These are phyloP conservation scores for Neurospora tetrasperma DNA, from an alignment of 495 filamentous ascomycete genomes.

Conservation along the genomic window DNA sequence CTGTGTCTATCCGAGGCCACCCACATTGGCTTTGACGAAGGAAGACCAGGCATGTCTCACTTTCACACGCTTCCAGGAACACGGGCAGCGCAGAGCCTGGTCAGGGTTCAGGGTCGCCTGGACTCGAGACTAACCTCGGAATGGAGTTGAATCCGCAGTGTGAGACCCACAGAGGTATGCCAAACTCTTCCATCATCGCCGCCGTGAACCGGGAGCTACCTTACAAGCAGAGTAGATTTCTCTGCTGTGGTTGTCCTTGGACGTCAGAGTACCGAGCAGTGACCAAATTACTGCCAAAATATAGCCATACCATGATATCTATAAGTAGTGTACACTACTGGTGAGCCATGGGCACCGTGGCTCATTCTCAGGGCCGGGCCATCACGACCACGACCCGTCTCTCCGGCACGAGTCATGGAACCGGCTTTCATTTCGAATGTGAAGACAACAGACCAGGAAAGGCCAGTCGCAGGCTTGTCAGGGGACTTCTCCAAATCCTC, in stretches of 20 bases:
- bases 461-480: background rate
- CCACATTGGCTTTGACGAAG: background rate
- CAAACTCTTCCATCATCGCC: background rate
- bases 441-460: background rate
- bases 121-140: background rate
- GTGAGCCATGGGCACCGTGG: background rate
- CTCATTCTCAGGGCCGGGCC: background rate
- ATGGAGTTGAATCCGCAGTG: background rate
- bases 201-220: background rate
- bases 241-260: background rate
- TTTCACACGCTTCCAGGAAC: background rate
- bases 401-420: background rate
- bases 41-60: background rate
- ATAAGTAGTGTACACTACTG: too few species aligned
- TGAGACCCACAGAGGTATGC: background rate
- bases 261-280: background rate
- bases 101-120: background rate
- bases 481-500: background rate
- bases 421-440: background rate
- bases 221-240: background rate
- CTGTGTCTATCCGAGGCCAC: background rate
- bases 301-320: background rate
- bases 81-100: background rate
- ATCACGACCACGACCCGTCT: background rate
- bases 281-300: background rate